phyloP scores from a whole-genome alignment of 192 early-diverging fungal genomes.

The Tieghemiomyces parasiticus region DNA sequence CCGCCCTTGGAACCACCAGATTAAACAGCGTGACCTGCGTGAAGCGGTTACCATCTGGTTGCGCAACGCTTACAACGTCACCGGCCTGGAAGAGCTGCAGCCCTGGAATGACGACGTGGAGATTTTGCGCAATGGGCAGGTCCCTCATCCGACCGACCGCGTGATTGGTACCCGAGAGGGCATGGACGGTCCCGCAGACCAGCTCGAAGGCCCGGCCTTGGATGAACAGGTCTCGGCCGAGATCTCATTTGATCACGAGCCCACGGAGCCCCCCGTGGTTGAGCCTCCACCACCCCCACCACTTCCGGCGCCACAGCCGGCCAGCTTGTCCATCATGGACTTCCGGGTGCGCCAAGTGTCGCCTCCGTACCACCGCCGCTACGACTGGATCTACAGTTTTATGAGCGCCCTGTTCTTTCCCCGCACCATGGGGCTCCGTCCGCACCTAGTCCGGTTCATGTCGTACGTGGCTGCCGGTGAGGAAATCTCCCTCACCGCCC shows the following conservation, averaged over 20 bases:
- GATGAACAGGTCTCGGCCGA: neutral
- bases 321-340: neutral
- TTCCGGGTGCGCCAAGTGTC: neutral
- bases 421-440: neutral
- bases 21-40: neutral
- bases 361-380: neutral
- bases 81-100: neutral
- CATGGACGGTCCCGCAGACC: neutral
- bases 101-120: neutral
- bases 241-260: neutral
- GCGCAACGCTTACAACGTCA: neutral
- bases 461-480: conserved; percentile 2
- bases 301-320: neutral
- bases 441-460: neutral
- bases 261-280: neutral
- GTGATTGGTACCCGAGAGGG: too few species aligned
- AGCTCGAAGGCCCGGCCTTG: neutral
- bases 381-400: neutral
- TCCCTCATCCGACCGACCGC: too few species aligned
- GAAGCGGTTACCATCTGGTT: neutral
- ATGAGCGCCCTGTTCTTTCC: neutral
- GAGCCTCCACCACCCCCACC: too few species aligned
- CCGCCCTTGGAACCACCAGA: neutral
- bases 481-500: neutral
- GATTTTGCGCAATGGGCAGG: too few species aligned